Evolutionary conservation across 257 asterid genomes (phyloP).

Genomic region (Paraleonurus japonicus): DNA sequence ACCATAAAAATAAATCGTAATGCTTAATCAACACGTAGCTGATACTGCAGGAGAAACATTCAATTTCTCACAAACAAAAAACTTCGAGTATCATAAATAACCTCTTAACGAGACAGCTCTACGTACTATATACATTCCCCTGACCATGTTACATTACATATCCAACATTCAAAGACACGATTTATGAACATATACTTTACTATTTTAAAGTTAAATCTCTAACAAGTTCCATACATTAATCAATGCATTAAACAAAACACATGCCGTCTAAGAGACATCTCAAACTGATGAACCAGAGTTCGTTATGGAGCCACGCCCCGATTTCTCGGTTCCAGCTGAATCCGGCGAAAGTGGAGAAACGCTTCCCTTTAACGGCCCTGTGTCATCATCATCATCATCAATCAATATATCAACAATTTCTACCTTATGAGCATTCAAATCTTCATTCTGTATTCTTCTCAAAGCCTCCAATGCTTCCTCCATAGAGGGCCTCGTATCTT

Average conservation of each 20-base stretch:
- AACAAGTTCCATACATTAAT: neutral
- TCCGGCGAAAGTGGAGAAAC: conserved; percentile 46
- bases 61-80: neutral
- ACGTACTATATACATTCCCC: conserved; percentile 41
- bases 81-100: neutral
- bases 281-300: conserved; percentile 42
- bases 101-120: conserved; percentile 22
- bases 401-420: conserved; percentile 60
- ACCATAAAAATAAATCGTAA: too few species aligned
- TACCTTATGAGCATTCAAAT: conserved; percentile 42
- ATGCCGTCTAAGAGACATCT: conserved; percentile 15
- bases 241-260: conserved; percentile 1
- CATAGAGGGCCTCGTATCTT: conserved; percentile 85
- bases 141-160: conserved; percentile 4
- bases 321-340: conserved; percentile 40
- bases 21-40: too few species aligned
- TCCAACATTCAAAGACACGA: conserved; percentile 1
- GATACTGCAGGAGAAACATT: neutral
- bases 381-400: conserved; percentile 52
- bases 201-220: conserved; percentile 5
- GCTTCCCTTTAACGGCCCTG: conserved; percentile 32
- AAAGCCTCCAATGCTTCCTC: conserved; percentile 57
- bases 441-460: conserved; percentile 54
- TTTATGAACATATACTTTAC: conserved; percentile 14
- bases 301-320: conserved; percentile 39